These are phyloP conservation scores for Lindgomyces ingoldianus DNA, from an alignment of 495 filamentous ascomycete species.

Conservation along the genomic window DNA sequence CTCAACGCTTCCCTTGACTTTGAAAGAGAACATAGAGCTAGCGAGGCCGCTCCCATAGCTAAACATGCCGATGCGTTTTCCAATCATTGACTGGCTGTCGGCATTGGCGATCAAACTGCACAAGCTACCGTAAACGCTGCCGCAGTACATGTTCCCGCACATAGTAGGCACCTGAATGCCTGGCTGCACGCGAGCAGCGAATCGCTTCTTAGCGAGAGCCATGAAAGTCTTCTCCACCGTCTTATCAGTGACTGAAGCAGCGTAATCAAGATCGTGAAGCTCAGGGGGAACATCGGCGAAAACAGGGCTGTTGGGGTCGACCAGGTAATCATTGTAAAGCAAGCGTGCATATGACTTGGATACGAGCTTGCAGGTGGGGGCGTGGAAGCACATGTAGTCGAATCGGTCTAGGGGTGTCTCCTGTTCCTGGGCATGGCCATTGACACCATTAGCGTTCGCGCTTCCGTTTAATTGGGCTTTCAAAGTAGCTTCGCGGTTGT, in stretches of 20 bases:
- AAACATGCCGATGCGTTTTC: constrained; percentile 90
- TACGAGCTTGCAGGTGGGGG: constrained; percentile 97
- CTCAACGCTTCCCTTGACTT: constrained; percentile 74
- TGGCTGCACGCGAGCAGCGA: constrained; percentile 82
- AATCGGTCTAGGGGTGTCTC: constrained; percentile 86
- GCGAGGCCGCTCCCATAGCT: constrained; percentile 94
- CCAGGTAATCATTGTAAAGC: constrained; percentile 94
- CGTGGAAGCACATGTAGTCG: constrained; percentile 94
- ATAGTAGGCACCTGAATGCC: constrained; percentile 83
- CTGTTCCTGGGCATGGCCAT: constrained; percentile 45
- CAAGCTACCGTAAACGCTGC: constrained; percentile 86
- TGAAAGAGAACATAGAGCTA: constrained; percentile 84
- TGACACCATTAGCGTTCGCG: constrained; percentile 40
- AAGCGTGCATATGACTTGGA: constrained; percentile 92
- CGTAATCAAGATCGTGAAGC: constrained; percentile 80
- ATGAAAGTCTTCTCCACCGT: constrained; percentile 96
- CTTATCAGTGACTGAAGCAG: constrained; percentile 85
- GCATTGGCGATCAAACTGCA: constrained; percentile 74
- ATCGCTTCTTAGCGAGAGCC: constrained; percentile 92
- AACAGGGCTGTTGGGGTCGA: constrained; percentile 69
- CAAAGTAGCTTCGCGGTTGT: constrained; percentile 73
- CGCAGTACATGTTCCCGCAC: constrained; percentile 99
- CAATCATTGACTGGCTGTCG: constrained; percentile 66
- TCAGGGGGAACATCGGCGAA: constrained; percentile 88
- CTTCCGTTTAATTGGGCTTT: constrained; percentile 60